Percentiles rank a stretch among this genome's conserved stretches.
Conservation (phyloP, 495 filamentous ascomycete species). For the Aspergillus panamensis region DNA sequence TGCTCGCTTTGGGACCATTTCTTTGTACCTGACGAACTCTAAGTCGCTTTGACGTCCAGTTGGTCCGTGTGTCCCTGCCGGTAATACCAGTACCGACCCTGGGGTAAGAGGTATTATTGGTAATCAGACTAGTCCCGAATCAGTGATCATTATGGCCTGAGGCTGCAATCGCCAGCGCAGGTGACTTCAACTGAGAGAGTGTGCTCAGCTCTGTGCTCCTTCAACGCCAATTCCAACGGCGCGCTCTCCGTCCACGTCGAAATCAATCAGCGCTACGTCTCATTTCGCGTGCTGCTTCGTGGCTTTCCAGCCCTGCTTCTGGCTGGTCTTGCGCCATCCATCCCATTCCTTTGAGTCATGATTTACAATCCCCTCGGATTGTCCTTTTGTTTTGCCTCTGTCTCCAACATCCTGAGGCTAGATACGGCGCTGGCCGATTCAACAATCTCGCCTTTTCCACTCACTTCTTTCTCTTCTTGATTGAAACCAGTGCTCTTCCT, state of each 20-base stretch:
- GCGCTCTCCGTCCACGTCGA: not conserved
- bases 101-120: not conserved
- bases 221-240: not conserved
- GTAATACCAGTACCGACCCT: not conserved
- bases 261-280: not conserved
- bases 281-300: conserved; percentile 1
- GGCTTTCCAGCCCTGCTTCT: not conserved
- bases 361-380: conserved; percentile 1
- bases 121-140: not conserved
- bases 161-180: not conserved
- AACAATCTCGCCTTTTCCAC: not conserved
- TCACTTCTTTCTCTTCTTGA: not conserved
- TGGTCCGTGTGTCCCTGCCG: not conserved
- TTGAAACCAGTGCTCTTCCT: not conserved
- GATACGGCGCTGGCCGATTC: conserved; percentile 4
- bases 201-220: not conserved
- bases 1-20: not conserved
- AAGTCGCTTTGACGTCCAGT: not conserved
- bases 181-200: not conserved
- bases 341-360: conserved; percentile 15
- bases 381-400: conserved; percentile 4
- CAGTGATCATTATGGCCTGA: not conserved
- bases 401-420: conserved; percentile 11
- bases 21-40: not conserved
- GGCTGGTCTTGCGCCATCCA: not conserved